Evolutionary conservation across 345 rosid species (phyloP).

Genomic region (Salix suchowensis): DNA sequence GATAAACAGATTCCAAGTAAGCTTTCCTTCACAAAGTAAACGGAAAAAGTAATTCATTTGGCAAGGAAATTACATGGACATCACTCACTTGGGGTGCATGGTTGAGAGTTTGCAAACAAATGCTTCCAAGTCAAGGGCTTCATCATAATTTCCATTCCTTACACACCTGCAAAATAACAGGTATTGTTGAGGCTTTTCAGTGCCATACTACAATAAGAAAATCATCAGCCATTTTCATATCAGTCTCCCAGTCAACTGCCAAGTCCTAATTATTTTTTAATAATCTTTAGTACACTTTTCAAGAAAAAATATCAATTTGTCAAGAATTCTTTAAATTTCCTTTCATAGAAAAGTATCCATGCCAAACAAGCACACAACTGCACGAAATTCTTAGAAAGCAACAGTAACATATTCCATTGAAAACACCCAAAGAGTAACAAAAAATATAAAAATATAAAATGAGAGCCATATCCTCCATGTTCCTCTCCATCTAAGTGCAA

Average conservation of each 20-base stretch:
- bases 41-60: background rate
- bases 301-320: background rate
- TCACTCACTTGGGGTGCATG: constrained; percentile 94
- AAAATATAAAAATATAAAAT: background rate
- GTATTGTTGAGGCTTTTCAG: constrained; percentile 7
- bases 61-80: constrained; percentile 8
- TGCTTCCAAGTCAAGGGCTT: constrained; percentile 96
- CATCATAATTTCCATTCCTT: constrained; percentile 93
- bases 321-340: background rate
- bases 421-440: no score
- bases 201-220: no score
- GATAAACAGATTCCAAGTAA: constrained; percentile 14
- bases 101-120: constrained; percentile 83
- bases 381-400: background rate
- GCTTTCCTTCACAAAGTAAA: constrained; percentile 15
- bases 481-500: background rate
- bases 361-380: background rate
- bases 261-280: no score
- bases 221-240: background rate
- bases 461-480: background rate
- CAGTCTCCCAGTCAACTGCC: background rate
- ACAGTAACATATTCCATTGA: background rate
- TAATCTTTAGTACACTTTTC: background rate
- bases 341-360: background rate
- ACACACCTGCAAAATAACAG: constrained; percentile 65